Percentiles rank a stretch among this genome's conserved stretches.
Conservation (phyloP, 805 yeast genomes). For the Lipomyces chichibuensis region DNA sequence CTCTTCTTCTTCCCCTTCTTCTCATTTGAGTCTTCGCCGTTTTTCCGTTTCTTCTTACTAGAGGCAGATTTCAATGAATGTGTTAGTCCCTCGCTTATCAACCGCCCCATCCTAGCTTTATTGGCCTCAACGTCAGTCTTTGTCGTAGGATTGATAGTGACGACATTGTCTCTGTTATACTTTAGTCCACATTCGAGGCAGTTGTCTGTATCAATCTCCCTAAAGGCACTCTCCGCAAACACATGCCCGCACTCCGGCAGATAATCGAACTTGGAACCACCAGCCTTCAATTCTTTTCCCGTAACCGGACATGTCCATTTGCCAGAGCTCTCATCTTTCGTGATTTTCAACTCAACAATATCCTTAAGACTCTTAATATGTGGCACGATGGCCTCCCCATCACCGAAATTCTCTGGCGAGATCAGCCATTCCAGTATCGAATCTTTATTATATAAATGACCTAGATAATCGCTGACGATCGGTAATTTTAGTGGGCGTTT, state of each 20-base stretch:
- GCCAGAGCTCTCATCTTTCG: constrained; percentile 5
- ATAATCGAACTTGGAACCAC: constrained; percentile 50
- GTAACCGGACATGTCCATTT: constrained; percentile 50
- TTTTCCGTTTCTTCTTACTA: constrained; percentile 24
- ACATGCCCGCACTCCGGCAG: constrained; percentile 48
- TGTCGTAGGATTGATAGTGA: constrained; percentile 46
- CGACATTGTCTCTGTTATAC: constrained; percentile 42
- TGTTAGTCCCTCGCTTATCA: constrained; percentile 22
- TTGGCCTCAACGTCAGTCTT: constrained; percentile 17
- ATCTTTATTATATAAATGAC: constrained; percentile 67
- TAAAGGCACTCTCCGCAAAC: constrained; percentile 35
- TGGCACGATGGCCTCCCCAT: constrained; percentile 39
- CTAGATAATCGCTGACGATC: constrained; percentile 69
- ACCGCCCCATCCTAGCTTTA: constrained; percentile 20
- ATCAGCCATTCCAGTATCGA: constrained; percentile 61
- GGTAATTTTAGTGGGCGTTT: constrained; percentile 53
- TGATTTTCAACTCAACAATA: constrained; percentile 50
- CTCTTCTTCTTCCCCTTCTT: constrained; percentile 7
- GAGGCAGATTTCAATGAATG: constrained; percentile 27
- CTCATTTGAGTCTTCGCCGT: constrained; percentile 2
- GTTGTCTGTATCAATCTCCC: constrained; percentile 15
- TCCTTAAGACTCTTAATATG: constrained; percentile 51
- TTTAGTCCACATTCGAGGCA: constrained; percentile 47
- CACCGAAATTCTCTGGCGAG: constrained; percentile 42
- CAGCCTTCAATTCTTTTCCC: constrained; percentile 46